Conservation (phyloP, 805 yeast species). For the Brettanomyces nanus region DNA sequence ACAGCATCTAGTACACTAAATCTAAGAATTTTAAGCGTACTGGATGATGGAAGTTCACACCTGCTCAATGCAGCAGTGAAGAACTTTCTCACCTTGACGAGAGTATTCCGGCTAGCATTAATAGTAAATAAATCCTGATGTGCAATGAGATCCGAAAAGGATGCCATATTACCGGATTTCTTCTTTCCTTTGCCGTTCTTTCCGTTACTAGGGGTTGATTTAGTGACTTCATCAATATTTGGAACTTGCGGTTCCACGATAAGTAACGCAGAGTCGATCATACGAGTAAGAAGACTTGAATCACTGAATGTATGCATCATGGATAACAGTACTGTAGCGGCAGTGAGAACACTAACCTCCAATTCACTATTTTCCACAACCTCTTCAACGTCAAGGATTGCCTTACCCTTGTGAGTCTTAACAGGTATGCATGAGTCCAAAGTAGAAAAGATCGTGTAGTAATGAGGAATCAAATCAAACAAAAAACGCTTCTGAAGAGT, state of each 20-base stretch:
- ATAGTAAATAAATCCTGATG: constrained; percentile 49
- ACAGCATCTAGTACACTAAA: constrained; percentile 33
- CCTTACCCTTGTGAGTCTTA: constrained; percentile 27
- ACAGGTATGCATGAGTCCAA: constrained; percentile 57
- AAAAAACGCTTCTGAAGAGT: constrained; percentile 28
- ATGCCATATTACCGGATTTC: constrained; percentile 35
- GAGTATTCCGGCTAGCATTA: constrained; percentile 32
- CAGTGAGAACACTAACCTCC: constrained; percentile 24
- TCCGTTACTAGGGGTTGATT: background rate
- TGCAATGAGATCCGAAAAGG: constrained; percentile 61
- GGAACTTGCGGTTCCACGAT: constrained; percentile 33
- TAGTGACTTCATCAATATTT: constrained; percentile 5
- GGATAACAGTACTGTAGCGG: constrained; percentile 18
- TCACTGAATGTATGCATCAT: constrained; percentile 31
- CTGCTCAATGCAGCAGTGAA: constrained; percentile 40
- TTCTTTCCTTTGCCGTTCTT: constrained; percentile 15
- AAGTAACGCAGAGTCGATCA: constrained; percentile 49
- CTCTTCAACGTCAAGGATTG: constrained; percentile 31
- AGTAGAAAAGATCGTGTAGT: constrained; percentile 40
- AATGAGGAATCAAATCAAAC: constrained; percentile 36
- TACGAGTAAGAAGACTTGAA: constrained; percentile 41
- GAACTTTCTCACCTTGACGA: constrained; percentile 33
- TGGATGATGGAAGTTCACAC: constrained; percentile 51
- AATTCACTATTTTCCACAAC: constrained; percentile 23
- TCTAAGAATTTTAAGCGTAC: constrained; percentile 49